phyloP scores from a whole-genome alignment of 2,329 filamentous ascomycete species.

The Westerdykella aurantiaca region DNA sequence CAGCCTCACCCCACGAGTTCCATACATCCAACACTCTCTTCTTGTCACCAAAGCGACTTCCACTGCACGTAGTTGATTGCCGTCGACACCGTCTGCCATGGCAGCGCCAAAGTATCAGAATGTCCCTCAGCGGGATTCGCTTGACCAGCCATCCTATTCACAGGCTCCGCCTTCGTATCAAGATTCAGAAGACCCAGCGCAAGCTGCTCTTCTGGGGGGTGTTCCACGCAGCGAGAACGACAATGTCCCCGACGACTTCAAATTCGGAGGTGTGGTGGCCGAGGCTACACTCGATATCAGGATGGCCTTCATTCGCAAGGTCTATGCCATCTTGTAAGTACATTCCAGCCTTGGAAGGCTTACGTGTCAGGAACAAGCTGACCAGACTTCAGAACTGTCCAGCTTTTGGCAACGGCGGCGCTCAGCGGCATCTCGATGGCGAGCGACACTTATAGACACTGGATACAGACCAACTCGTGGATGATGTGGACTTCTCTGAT shows the following conservation, averaged over 20 bases:
- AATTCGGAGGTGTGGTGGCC: slow-evolving; percentile 89
- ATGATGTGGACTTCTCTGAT: slow-evolving; percentile 78
- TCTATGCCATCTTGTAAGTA: slow-evolving; percentile 82
- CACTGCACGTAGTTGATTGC: neutral
- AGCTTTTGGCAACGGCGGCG: slow-evolving; percentile 76
- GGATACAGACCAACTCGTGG: slow-evolving; percentile 80
- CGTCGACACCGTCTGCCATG: slow-evolving; percentile 46
- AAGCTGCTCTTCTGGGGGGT: slow-evolving; percentile 57
- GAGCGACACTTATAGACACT: slow-evolving; percentile 68
- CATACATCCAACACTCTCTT: neutral
- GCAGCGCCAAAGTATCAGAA: slow-evolving; percentile 75
- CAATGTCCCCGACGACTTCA: slow-evolving; percentile 95
- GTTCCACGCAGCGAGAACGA: slow-evolving; percentile 73
- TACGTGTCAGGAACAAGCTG: neutral
- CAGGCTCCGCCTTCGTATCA: slow-evolving; percentile 78
- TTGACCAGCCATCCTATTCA: slow-evolving; percentile 62
- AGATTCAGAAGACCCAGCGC: slow-evolving; percentile 51
- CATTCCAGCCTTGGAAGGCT: neutral
- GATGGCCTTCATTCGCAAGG: slow-evolving; percentile 95
- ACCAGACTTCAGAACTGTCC: slow-evolving; percentile 58
- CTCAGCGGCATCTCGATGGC: slow-evolving; percentile 84
- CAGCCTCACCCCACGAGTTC: neutral
- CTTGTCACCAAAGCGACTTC: neutral
- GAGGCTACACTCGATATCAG: slow-evolving; percentile 93
- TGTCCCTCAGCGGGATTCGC: slow-evolving; percentile 79